phyloP scores from a whole-genome alignment of 495 filamentous ascomycete species.

The Achaetomiella virescens region DNA sequence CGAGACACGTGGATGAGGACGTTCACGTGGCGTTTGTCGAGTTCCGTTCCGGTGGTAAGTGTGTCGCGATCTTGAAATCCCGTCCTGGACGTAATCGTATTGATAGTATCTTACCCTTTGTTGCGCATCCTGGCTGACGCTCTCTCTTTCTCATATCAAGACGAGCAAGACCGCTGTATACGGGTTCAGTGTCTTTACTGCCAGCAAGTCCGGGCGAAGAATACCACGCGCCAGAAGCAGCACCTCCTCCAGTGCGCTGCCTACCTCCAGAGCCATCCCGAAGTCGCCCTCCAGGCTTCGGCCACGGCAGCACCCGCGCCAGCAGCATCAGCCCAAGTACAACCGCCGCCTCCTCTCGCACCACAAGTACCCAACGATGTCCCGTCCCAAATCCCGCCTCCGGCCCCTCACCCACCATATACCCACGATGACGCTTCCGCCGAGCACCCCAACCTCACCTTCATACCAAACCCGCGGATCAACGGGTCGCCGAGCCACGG shows the following conservation, averaged over 20 bases:
- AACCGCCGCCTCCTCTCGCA: neutral
- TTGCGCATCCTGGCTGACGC: constrained; percentile 8
- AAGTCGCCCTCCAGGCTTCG: constrained; percentile 16
- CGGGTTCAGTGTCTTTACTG: constrained; percentile 28
- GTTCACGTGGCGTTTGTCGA: constrained; percentile 26
- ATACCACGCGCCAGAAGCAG: constrained; percentile 30
- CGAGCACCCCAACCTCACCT: constrained; percentile 18
- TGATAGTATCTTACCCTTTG: constrained; percentile 3
- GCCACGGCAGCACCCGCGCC: neutral
- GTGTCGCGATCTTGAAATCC: neutral
- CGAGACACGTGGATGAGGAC: constrained; percentile 21
- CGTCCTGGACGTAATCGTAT: neutral
- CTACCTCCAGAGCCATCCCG: constrained; percentile 27
- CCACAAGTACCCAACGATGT: constrained; percentile 3
- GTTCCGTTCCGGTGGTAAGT: constrained; percentile 23
- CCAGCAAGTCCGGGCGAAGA: constrained; percentile 24
- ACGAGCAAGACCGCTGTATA: constrained; percentile 18
- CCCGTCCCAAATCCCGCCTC: neutral
- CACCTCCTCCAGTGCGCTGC: constrained; percentile 23
- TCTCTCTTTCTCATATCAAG: neutral
- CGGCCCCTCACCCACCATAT: neutral
- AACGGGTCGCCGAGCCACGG: constrained; percentile 17
- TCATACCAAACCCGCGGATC: constrained; percentile 28
- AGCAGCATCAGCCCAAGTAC: neutral
- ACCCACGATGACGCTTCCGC: neutral